phyloP scores from a whole-genome alignment of 345 rosid genomes.

The Populus tremula region DNA sequence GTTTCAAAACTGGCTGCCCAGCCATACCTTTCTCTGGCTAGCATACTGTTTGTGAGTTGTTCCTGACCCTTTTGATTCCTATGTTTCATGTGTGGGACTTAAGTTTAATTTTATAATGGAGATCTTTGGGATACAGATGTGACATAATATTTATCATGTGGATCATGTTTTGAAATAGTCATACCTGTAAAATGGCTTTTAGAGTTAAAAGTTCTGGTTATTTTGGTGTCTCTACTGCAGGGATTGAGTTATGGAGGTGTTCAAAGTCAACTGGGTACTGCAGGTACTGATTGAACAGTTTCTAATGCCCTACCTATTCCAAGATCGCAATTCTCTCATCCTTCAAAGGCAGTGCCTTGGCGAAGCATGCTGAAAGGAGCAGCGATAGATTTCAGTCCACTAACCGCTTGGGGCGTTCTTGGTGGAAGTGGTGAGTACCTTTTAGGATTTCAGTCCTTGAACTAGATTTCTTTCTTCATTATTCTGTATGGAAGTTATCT shows the following conservation, averaged over 20 bases:
- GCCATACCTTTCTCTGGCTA: conserved; percentile 56
- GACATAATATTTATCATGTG: neutral
- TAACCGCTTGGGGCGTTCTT: conserved; percentile 50
- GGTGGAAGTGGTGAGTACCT: conserved; percentile 56
- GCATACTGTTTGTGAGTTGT: conserved; percentile 62
- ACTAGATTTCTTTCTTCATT: neutral
- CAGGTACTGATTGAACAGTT: conserved; percentile 62
- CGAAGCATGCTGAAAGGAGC: conserved; percentile 67
- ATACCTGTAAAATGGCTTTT: neutral
- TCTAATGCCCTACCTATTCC: conserved; percentile 58
- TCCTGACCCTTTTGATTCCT: neutral
- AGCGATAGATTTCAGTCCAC: conserved; percentile 24
- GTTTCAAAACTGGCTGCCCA: conserved; percentile 47
- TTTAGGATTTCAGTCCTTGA: neutral
- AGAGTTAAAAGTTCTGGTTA: neutral
- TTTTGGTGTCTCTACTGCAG: conserved; percentile 32
- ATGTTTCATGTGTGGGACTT: neutral
- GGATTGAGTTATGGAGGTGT: conserved; percentile 55
- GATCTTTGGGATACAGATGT: neutral
- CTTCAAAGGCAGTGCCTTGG: conserved; percentile 64
- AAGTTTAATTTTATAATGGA: neutral
- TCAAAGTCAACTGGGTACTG: conserved; percentile 56
- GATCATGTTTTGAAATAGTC: neutral
- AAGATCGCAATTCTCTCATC: conserved; percentile 61
- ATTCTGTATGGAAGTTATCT: neutral